Base-by-base conservation (phyloP, 2,329 filamentous ascomycete genomes). In the Colletotrichum karsti region DNA sequence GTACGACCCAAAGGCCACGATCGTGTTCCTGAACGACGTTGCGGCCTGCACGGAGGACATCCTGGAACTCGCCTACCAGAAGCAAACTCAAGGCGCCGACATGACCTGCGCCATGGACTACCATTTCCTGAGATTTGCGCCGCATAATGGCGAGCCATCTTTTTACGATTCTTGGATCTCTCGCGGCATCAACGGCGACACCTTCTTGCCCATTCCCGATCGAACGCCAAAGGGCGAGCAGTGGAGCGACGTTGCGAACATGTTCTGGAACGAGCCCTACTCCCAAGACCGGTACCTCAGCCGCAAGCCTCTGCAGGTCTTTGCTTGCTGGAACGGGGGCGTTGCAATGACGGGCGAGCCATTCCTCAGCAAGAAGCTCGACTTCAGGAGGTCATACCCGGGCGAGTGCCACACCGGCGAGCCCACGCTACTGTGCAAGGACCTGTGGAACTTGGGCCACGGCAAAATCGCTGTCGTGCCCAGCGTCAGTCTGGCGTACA, bases 81-180 rank as follows among this genome's bases (percentile, higher is more conserved):
- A 83, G 88, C 70, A 69, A 4, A 68, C 69, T 1, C 84, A 87
- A 30, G 75, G 73, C 0, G 87, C 87, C 2, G 83, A 89, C 70
- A 88, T 90, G 84, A 84, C 83, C 0, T 91, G 88, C 70, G 86
- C 80, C 7, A 85, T 90, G 82, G 88, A 90, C 73, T 90, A 87
- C 86, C 83, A 79, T 0, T 83, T 83, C 42, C 75, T 78, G 3
- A 20, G 64, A 9, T 67, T 63, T 18, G 64, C 64, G 12, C 64
- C 64, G 53, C 64, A 67, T 9, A 82, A 79, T 0, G 63, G 62
- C 0, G 76, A 84, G 3, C 83, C 84, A 0, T 84, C 81, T 0
- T 90, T 90, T 72, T 72, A 88, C 89, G 84, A 84, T 82, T 0
- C 90, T 87, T 71, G 86, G 79, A 77, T 88, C 18, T 82, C 85